Conservation (phyloP, 2,329 filamentous ascomycete species). For the Pyricularia grisea region DNA sequence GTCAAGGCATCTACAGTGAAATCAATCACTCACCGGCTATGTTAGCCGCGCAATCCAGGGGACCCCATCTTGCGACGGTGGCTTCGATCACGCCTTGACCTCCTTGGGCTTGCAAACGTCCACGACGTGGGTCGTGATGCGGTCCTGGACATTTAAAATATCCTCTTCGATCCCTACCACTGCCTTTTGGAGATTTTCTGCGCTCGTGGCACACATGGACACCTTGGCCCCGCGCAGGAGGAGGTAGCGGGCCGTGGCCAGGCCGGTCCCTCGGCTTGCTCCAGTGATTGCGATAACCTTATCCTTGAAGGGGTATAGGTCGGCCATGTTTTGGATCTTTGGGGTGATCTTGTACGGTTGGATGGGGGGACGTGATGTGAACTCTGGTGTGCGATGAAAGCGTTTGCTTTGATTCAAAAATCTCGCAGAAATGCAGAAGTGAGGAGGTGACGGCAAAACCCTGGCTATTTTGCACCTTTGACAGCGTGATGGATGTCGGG, state of each 20-base stretch:
- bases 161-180: slow-evolving; percentile 5
- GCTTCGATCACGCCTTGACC: slow-evolving; percentile 17
- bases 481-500: too few relatives aligned
- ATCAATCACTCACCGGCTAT: slow-evolving; percentile 14
- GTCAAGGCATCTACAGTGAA: too few relatives aligned
- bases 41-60: slow-evolving; percentile 20
- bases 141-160: neutral
- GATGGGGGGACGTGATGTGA: too few relatives aligned
- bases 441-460: neutral
- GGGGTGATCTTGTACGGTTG: too few relatives aligned
- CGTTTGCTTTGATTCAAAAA: neutral
- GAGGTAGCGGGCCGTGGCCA: slow-evolving; percentile 5
- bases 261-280: slow-evolving; percentile 5
- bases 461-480: neutral
- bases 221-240: slow-evolving; percentile 5
- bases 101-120: slow-evolving; percentile 15
- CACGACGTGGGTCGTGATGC: slow-evolving; percentile 10
- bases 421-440: neutral
- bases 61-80: slow-evolving; percentile 15
- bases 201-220: slow-evolving; percentile 6
- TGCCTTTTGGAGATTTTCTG: slow-evolving; percentile 2
- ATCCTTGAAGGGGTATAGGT: slow-evolving; percentile 5
- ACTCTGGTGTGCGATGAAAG: neutral
- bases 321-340: slow-evolving; percentile 1
- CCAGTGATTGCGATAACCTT: slow-evolving; percentile 8